Base-by-base conservation (phyloP, 768 basidiomycete species). In the Auriculariales sp. region DNA sequence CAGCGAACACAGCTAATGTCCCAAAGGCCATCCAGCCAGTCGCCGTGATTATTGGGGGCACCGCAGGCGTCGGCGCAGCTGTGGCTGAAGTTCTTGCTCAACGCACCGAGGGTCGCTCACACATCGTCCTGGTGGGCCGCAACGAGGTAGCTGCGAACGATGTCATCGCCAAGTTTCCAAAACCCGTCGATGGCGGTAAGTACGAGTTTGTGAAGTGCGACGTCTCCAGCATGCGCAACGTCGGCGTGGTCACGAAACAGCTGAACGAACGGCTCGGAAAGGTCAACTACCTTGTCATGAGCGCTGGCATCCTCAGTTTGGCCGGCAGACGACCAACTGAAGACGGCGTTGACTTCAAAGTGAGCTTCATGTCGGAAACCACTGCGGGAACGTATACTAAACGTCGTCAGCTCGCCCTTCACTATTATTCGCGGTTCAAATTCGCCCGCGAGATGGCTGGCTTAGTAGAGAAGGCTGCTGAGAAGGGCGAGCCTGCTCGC, bases 371-470 rank as follows among this genome's bases (percentile, higher is more conserved):
- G n/a, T n/a, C n/a, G n/a, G n/a, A n/a, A n/a, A n/a, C n/a, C n/a
- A n/a, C n/a, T n/a, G n/a, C n/a, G n/a, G n/a, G n/a, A n/a, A n/a
- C n/a, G n/a, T n/a, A n/a, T n/a, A n/a, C n/a, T n/a, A n/a, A n/a
- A n/a, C n/a, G n/a, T n/a, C n/a, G n/a, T n/a, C n/a, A 68, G 54
- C 58, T 72, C 15, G 69, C 67, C 28, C 52, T 74, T 49, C 68
- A 72, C 47, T 76, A 77, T 57, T 78, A 78, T 56, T 62, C 69
- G 22, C 60, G 75, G 35, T 74, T 69, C 71, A 67, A 66, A 51
- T 74, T 77, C 55, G 63, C 68, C 3, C 51, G 64, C 19, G 72
- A 73, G 22, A 58, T 78, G 6, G 42, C 72, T 14, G 73, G 74
- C 1, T 57, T 66, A 1, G 52, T 79, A 34, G 59, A 61, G 49